Evolutionary conservation across 306 rosid genomes (phyloP).

Genomic region (Cucurbita moschata): DNA sequence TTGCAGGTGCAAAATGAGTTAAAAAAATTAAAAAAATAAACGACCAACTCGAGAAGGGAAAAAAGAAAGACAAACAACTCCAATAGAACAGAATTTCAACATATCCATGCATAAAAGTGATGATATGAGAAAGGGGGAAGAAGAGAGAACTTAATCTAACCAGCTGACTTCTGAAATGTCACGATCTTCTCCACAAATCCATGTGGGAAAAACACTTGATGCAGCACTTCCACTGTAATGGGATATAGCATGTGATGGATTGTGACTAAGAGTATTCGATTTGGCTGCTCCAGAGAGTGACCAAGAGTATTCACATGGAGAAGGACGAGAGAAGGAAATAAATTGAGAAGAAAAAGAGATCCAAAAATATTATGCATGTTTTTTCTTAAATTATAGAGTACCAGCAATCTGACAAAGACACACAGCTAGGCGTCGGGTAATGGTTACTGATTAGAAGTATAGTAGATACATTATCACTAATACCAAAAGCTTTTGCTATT

Average conservation of each 20-base stretch:
- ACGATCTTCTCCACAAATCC: conserved; percentile 99
- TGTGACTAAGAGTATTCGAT: conserved; percentile 95
- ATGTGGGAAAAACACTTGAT: conserved; percentile 94
- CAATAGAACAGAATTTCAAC: not conserved
- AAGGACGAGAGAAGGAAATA: conserved; percentile 72
- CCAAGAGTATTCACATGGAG: conserved; percentile 71
- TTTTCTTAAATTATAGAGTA: not conserved
- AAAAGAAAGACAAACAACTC: not conserved
- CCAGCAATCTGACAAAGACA: not conserved
- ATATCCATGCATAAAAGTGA: not conserved
- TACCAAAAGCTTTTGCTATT: not conserved
- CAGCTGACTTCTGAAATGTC: conserved; percentile 99
- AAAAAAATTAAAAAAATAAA: not conserved
- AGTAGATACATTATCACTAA: not conserved
- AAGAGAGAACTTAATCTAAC: conserved; percentile 76
- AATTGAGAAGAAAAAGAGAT: conserved; percentile 55
- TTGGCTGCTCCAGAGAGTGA: conserved; percentile 80
- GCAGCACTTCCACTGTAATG: conserved; percentile 99
- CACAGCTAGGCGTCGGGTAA: not conserved
- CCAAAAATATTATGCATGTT: conserved; percentile 2
- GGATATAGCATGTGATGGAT: conserved; percentile 98
- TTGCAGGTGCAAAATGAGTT: not conserved
- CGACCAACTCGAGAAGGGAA: not conserved
- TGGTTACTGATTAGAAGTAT: not conserved
- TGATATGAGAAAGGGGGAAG: conserved; percentile 20